Conservation (phyloP, 345 rosid genomes). For the Sonneratia caseolaris region DNA sequence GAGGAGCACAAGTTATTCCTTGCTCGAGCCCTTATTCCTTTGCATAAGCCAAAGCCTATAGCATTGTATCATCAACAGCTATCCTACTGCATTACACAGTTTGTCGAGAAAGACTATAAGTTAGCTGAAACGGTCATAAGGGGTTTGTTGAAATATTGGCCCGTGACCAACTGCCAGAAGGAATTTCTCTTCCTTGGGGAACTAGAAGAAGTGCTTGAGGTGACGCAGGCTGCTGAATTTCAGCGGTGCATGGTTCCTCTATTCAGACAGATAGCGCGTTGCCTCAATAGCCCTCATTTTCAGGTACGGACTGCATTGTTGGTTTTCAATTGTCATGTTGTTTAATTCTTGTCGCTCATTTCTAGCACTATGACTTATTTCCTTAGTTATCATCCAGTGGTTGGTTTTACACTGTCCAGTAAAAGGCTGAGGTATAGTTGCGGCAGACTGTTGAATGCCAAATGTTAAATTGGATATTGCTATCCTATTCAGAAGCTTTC, state of each 20-base stretch:
- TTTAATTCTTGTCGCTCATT: background rate
- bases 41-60: conserved; percentile 39
- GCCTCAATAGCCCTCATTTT: conserved; percentile 43
- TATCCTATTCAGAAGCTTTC: background rate
- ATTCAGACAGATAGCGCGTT: conserved; percentile 42
- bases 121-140: conserved; percentile 41
- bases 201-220: conserved; percentile 46
- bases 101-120: conserved; percentile 45
- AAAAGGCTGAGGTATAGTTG: background rate
- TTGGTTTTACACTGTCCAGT: background rate
- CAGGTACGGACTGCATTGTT: conserved; percentile 20
- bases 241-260: conserved; percentile 44
- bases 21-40: conserved; percentile 35
- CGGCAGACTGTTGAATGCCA: background rate
- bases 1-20: conserved; percentile 48
- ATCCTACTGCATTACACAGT: conserved; percentile 38
- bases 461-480: background rate
- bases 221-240: conserved; percentile 38
- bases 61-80: conserved; percentile 37
- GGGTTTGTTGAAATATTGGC: conserved; percentile 45
- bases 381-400: background rate
- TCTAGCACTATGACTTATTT: background rate
- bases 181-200: conserved; percentile 48
- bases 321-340: background rate
- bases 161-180: conserved; percentile 43